Percentiles rank a stretch among this genome's conserved stretches.
Conservation (phyloP, 768 basidiomycete species). For the Leccinellum rugosiceps region DNA sequence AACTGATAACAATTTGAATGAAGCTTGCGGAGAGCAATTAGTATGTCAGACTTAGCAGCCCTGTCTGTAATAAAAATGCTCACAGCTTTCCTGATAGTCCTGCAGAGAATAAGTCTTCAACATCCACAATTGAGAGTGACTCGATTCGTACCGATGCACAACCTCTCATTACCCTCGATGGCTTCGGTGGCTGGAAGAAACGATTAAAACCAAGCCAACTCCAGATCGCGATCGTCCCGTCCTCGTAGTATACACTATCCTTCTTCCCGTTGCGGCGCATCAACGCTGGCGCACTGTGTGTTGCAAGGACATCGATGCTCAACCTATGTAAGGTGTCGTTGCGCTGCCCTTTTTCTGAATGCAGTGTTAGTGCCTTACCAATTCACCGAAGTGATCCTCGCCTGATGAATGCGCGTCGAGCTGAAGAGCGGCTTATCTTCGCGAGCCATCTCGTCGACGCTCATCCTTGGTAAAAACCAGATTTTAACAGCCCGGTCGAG, state of each 20-base stretch:
- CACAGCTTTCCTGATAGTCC: conserved; percentile 80
- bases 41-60: conserved; percentile 1
- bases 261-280: conserved; percentile 34
- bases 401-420: conserved; percentile 61
- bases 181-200: conserved; percentile 48
- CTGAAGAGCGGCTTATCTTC: conserved; percentile 80
- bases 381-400: conserved; percentile 57
- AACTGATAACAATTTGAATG: conserved; percentile 60
- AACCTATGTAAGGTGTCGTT: conserved; percentile 42
- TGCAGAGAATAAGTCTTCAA: conserved; percentile 25
- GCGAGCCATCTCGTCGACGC: conserved; percentile 41
- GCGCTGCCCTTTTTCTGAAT: not conserved
- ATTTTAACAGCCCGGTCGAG: conserved; percentile 75
- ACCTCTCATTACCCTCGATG: conserved; percentile 46
- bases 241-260: conserved; percentile 32
- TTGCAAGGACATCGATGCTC: conserved; percentile 49
- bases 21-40: conserved; percentile 40
- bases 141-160: conserved; percentile 52
- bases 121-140: not conserved
- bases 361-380: conserved; percentile 42
- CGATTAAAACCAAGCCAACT: conserved; percentile 64
- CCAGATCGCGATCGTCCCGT: conserved; percentile 60
- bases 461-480: conserved; percentile 53
- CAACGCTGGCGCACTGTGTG: conserved; percentile 52
- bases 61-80: conserved; percentile 21